A percentile compares a stretch with the other conserved stretches of the same genome.
phyloP scores from a whole-genome alignment of 1,139 yeast genomes.

The Diutina mesorugosa region DNA sequence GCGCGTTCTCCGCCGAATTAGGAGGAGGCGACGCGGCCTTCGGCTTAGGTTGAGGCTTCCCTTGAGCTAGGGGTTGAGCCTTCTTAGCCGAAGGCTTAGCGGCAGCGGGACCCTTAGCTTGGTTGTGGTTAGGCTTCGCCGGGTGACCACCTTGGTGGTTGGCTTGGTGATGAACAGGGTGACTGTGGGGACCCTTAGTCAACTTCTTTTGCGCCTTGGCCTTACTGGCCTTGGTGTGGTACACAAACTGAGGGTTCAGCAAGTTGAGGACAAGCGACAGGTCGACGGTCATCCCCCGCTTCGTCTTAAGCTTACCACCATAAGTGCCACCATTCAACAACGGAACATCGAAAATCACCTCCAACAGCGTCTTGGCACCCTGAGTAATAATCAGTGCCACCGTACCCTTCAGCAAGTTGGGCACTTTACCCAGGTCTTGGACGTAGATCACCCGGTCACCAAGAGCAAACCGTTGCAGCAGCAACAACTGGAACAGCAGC shows the following conservation, averaged over 20 bases:
- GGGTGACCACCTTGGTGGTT: background rate
- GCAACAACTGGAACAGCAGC: slow-evolving; percentile 58
- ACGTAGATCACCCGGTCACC: slow-evolving; percentile 89
- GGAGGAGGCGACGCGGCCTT: background rate
- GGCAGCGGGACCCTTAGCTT: slow-evolving; percentile 4
- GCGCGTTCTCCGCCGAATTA: background rate
- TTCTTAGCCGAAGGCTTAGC: slow-evolving; percentile 6
- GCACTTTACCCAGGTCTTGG: slow-evolving; percentile 82
- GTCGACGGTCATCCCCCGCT: slow-evolving; percentile 76
- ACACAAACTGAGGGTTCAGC: slow-evolving; percentile 60
- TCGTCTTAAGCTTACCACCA: slow-evolving; percentile 64
- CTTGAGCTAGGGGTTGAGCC: slow-evolving; percentile 8
- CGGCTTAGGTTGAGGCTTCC: slow-evolving; percentile 7
- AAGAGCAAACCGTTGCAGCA: slow-evolving; percentile 63
- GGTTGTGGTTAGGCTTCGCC: background rate
- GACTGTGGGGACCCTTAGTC: slow-evolving; percentile 9
- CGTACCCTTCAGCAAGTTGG: slow-evolving; percentile 80
- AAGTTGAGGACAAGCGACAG: slow-evolving; percentile 74
- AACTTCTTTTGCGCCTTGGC: slow-evolving; percentile 15
- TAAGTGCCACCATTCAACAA: slow-evolving; percentile 72
- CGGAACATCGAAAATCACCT: slow-evolving; percentile 73
- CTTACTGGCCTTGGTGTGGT: slow-evolving; percentile 58
- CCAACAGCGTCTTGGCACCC: slow-evolving; percentile 46
- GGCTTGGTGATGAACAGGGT: slow-evolving; percentile 6
- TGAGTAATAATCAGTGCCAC: slow-evolving; percentile 67